Conservation (phyloP, 331 rosid genomes). For the Phaseolus coccineus region DNA sequence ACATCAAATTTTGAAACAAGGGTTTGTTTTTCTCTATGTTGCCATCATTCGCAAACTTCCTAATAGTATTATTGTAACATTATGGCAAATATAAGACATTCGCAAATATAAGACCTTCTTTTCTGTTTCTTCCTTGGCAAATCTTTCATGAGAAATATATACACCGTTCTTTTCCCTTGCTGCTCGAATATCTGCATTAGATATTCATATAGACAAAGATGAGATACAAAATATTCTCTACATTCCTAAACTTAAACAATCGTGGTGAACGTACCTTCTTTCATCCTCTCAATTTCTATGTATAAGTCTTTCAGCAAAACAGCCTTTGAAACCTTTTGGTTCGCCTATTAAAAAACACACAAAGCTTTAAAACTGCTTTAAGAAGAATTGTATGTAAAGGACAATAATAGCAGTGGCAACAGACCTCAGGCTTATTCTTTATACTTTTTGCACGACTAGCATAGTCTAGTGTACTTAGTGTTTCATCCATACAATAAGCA, state of each 20-base stretch:
- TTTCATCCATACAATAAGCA: conserved; percentile 83
- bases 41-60: background rate
- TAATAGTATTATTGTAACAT: background rate
- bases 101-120: conserved; percentile 68
- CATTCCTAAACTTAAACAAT: conserved; percentile 25
- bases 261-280: conserved; percentile 69
- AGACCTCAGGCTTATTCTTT: conserved; percentile 94
- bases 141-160: conserved; percentile 88
- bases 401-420: conserved; percentile 40
- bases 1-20: background rate
- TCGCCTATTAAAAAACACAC: conserved; percentile 64
- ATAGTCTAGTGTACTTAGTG: conserved; percentile 91
- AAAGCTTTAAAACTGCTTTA: conserved; percentile 13
- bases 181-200: conserved; percentile 80
- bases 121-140: conserved; percentile 87
- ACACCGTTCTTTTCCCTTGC: conserved; percentile 98
- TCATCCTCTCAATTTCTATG: conserved; percentile 87
- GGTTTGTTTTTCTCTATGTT: background rate
- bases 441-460: conserved; percentile 94
- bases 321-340: conserved; percentile 91
- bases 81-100: conserved; percentile 59
- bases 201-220: conserved; percentile 23
- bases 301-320: conserved; percentile 88
- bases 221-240: conserved; percentile 36
- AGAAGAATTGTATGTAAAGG: background rate